Base-by-base conservation (phyloP, 1,139 yeast genomes). In the Debaryomyces coudertii region DNA sequence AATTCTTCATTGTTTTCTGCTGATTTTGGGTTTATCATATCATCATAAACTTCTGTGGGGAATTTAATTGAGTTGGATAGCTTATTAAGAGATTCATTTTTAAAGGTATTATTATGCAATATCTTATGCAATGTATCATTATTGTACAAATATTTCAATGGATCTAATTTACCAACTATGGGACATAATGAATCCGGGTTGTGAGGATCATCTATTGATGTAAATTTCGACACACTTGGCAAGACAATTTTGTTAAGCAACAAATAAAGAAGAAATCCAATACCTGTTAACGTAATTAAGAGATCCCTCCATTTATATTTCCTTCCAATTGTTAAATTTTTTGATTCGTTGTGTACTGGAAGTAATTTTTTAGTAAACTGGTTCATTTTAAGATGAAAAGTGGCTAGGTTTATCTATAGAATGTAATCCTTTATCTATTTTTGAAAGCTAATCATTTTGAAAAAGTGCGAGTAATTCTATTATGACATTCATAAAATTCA, bases 41-140 rank as follows among this genome's bases (percentile, higher is more conserved):
- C 71, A 58, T 87, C 95, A 50, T 69, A 80, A 14, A 81, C 75
- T 54, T 80, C 83, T 5, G 93, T 85, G 14, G 87, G 82, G 41
- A 85, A 68, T 54, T 73, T 73, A 25, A 87, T 71, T 1, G 90
- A 83, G 9, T 79, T 81, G 7, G 77, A 63, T 36, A 83, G 65
- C 53, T 73, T 76, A 9, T 61, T 54, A 23, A 76, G 70, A 0
- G 85, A 73, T 2, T 54, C 42, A 14, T 68, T 58, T 47, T 70
- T 71, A 55, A 69, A 82, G 0, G 55, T 52, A 9, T 68, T 60
- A 53, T 80, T 79, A 40, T 65, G 61, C 7, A 73, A 54, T 11
- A 71, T 63, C 35, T 52, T 57, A 24, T 62, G 55, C 27, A 68
- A 45, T 2, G 68, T 61, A 4, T 57, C 58, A 12, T 53, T 54